Conservation (phyloP, 345 rosid genomes). For the Limnanthes douglasii region DNA sequence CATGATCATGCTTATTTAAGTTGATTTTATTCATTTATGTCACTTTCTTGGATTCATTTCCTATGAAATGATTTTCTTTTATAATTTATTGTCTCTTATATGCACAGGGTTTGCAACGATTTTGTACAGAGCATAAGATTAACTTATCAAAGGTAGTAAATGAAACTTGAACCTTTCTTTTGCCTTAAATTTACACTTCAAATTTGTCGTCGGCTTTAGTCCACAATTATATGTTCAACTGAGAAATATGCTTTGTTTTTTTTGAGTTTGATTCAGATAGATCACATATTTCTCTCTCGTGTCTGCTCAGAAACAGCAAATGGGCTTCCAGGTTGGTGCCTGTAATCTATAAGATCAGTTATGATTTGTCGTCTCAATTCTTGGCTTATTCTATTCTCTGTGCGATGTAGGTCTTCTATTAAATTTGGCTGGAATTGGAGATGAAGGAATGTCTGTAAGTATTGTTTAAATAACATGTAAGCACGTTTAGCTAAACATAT, state of each 20-base stretch:
- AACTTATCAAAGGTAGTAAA: constrained; percentile 70
- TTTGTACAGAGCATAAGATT: constrained; percentile 86
- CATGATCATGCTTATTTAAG: too few relatives aligned
- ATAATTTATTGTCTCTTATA: background rate
- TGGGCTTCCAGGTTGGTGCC: constrained; percentile 80
- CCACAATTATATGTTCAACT: constrained; percentile 3
- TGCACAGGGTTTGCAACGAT: constrained; percentile 78
- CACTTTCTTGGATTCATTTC: too few relatives aligned
- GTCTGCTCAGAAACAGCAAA: constrained; percentile 97
- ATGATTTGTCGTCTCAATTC: background rate
- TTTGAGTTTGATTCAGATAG: constrained; percentile 41
- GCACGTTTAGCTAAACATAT: too few relatives aligned
- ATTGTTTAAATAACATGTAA: constrained; percentile 1
- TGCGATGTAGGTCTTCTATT: constrained; percentile 51
- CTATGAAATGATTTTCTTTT: too few relatives aligned
- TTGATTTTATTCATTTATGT: too few relatives aligned
- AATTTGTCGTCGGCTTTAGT: constrained; percentile 2
- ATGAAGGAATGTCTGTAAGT: constrained; percentile 88
- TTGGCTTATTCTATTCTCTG: background rate
- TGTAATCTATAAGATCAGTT: constrained; percentile 2
- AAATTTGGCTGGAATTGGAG: constrained; percentile 89
- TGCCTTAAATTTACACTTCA: background rate
- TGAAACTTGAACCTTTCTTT: background rate
- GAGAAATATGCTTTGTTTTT: constrained; percentile 3
- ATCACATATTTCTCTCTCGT: constrained; percentile 86